phyloP scores from a whole-genome alignment of 352 stramenopile species.

The Phytophthora syringae region DNA sequence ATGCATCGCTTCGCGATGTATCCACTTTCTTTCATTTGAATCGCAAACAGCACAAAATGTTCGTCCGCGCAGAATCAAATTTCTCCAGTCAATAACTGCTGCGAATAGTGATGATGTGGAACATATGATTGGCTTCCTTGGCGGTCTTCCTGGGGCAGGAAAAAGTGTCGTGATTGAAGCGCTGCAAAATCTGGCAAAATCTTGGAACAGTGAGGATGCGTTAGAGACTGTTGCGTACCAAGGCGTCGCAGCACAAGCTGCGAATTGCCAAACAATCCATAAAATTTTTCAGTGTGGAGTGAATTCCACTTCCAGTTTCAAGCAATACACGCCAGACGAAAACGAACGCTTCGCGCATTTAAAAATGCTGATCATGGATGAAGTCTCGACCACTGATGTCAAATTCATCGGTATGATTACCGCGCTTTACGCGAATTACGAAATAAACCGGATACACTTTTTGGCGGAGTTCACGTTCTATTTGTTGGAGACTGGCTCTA shows the following conservation, averaged over 20 bases:
- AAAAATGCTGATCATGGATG: conserved; percentile 8
- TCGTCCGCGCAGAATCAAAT: conserved; percentile 7
- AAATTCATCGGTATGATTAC: conserved; percentile 9
- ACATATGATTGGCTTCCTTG: conserved; percentile 29
- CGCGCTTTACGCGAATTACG: background rate
- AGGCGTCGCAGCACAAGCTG: conserved; percentile 28
- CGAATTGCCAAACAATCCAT: conserved; percentile 33
- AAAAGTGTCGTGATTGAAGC: conserved; percentile 27
- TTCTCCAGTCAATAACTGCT: conserved; percentile 1
- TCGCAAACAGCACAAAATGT: conserved; percentile 13
- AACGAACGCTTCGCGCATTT: conserved; percentile 13
- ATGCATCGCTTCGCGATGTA: conserved; percentile 24
- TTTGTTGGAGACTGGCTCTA: conserved; percentile 13
- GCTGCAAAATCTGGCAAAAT: conserved; percentile 10
- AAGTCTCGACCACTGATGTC: conserved; percentile 2
- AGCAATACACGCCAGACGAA: conserved; percentile 11
- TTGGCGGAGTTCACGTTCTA: conserved; percentile 9
- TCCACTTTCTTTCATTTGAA: conserved; percentile 18
- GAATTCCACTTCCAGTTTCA: background rate
- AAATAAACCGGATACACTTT: background rate
- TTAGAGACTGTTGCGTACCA: conserved; percentile 23
- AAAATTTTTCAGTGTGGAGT: conserved; percentile 24
- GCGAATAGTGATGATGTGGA: background rate
- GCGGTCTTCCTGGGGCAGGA: conserved; percentile 24
- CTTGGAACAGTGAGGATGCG: conserved; percentile 15